These are phyloP conservation scores for Sphenostylis stenocarpa DNA, from an alignment of 306 rosid species.

Conservation along the genomic window DNA sequence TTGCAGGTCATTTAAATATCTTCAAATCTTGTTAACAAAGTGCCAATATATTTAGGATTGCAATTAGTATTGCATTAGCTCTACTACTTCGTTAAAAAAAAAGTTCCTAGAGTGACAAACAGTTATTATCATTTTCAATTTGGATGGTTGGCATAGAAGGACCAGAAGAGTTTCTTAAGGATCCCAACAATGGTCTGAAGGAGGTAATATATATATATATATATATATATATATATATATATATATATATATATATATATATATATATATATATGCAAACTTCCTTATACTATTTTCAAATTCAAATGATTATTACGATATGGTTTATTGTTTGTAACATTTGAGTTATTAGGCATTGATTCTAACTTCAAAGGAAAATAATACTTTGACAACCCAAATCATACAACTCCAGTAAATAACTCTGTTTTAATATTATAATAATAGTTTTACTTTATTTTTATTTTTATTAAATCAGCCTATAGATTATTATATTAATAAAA, in stretches of 20 bases:
- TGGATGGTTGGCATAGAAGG: constrained; percentile 73
- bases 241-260: background rate
- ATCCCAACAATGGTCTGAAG: constrained; percentile 70
- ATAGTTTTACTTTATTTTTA: no score
- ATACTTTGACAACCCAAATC: no score
- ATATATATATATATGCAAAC: background rate
- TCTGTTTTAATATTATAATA: no score
- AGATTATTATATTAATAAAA: no score
- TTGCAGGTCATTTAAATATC: background rate
- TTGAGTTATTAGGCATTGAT: background rate
- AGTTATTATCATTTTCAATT: constrained; percentile 29
- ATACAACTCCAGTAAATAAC: no score
- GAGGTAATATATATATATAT: constrained; percentile 47
- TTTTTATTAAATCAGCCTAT: no score
- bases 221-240: background rate
- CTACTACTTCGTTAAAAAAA: background rate
- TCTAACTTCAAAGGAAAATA: no score
- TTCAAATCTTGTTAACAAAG: constrained; percentile 14
- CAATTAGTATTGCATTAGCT: no score
- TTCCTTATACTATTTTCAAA: constrained; percentile 13
- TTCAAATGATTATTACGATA: constrained; percentile 7
- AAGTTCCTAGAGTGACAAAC: background rate
- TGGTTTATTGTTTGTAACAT: background rate
- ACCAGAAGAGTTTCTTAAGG: constrained; percentile 79
- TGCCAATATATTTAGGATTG: no score